Evolutionary conservation across 1,284 basidiomycete genomes (phyloP).

Genomic region (Pseudozyma sp.): DNA sequence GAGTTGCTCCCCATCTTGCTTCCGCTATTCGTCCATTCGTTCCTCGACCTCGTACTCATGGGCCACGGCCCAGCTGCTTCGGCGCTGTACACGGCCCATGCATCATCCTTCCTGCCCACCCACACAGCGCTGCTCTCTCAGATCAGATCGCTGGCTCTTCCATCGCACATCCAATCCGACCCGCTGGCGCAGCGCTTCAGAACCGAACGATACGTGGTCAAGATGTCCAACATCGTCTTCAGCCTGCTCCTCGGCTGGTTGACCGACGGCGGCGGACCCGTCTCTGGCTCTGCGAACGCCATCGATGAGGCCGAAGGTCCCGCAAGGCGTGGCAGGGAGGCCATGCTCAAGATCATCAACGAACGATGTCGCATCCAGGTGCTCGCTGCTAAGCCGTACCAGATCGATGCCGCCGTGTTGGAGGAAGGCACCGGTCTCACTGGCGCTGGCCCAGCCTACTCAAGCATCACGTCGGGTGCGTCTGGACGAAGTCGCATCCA

Average conservation of each 20-base stretch:
- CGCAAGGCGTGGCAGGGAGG: constrained; percentile 73
- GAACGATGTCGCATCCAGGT: constrained; percentile 87
- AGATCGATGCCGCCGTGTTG: constrained; percentile 59
- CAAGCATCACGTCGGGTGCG: constrained; percentile 24
- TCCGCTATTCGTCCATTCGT: constrained; percentile 97
- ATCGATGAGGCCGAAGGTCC: constrained; percentile 73
- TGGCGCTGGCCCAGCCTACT: constrained; percentile 58
- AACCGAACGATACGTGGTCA: constrained; percentile 88
- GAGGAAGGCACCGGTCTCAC: constrained; percentile 68
- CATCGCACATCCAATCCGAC: constrained; percentile 83
- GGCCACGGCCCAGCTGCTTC: constrained; percentile 84
- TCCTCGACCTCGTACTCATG: constrained; percentile 90
- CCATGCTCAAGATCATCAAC: constrained; percentile 92
- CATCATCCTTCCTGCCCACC: constrained; percentile 76
- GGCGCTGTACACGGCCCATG: constrained; percentile 80
- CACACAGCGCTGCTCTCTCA: constrained; percentile 82
- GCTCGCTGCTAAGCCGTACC: constrained; percentile 58
- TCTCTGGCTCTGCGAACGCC: constrained; percentile 82
- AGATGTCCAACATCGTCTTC: constrained; percentile 91
- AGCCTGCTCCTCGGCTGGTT: constrained; percentile 94
- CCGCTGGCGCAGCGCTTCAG: constrained; percentile 86
- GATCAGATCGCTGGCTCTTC: constrained; percentile 83
- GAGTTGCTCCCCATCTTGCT: constrained; percentile 92
- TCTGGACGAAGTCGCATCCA: constrained; percentile 40
- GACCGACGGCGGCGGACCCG: constrained; percentile 89